Evolutionary conservation across 768 basidiomycete genomes (phyloP).

Genomic region (Aureoboletus auriporus): DNA sequence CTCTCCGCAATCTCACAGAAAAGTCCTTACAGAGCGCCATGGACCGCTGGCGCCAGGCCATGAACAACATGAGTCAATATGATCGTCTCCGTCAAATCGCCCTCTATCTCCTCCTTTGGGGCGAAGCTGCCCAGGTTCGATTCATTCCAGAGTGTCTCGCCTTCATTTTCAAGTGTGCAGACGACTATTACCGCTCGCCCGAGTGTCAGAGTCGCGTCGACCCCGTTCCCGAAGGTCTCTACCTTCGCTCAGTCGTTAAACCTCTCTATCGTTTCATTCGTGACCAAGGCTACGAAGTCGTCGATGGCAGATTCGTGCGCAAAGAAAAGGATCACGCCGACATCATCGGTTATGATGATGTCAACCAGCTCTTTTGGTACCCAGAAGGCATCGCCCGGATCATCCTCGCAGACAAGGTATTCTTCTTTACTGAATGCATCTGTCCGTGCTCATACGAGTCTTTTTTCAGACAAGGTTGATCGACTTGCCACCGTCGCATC

Average conservation of each 20-base stretch:
- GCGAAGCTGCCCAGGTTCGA: constrained; percentile 95
- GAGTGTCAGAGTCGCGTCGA: constrained; percentile 94
- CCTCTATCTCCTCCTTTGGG: constrained; percentile 94
- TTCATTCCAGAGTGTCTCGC: constrained; percentile 96
- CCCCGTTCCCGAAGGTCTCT: constrained; percentile 93
- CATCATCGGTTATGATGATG: constrained; percentile 98
- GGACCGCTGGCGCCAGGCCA: constrained; percentile 93
- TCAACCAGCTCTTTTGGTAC: constrained; percentile 99
- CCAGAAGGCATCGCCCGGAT: constrained; percentile 97
- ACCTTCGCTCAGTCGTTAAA: constrained; percentile 85
- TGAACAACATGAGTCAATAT: constrained; percentile 99
- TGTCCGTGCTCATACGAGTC: not conserved
- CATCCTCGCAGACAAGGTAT: constrained; percentile 80
- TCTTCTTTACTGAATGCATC: not conserved
- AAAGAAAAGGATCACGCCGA: constrained; percentile 89
- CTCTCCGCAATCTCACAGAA: constrained; percentile 52
- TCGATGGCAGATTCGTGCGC: constrained; percentile 92
- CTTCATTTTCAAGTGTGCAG: constrained; percentile 99
- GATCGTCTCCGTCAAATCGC: constrained; percentile 96
- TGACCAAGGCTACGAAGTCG: constrained; percentile 95
- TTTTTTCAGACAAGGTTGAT: constrained; percentile 73
- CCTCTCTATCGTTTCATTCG: constrained; percentile 95
- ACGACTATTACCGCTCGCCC: constrained; percentile 98
- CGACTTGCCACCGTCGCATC: constrained; percentile 84
- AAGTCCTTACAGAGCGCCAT: constrained; percentile 79